Evolutionary conservation across 306 rosid genomes (phyloP).

Genomic region (Lathyrus oleraceus): DNA sequence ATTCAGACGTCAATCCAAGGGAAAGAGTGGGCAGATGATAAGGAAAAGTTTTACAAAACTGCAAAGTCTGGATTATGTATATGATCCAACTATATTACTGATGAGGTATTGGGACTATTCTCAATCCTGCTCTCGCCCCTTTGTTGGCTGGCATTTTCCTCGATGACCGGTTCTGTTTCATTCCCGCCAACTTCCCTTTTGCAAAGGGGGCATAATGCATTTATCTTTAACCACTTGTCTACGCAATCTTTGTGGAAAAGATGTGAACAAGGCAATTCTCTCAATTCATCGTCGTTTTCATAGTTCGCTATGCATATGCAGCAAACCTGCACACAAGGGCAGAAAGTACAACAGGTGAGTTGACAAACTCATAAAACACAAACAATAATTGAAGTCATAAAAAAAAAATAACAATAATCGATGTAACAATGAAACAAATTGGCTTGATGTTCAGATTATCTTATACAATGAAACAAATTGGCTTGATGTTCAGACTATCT

Average conservation of each 20-base stretch:
- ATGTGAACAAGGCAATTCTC: constrained; percentile 84
- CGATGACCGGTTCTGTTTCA: constrained; percentile 31
- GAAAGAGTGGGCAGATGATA: neutral
- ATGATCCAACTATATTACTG: neutral
- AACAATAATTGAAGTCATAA: neutral
- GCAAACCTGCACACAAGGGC: constrained; percentile 60
- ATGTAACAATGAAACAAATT: neutral
- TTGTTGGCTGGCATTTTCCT: constrained; percentile 46
- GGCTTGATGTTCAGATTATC: neutral
- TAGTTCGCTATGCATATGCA: constrained; percentile 84
- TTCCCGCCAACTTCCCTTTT: constrained; percentile 63
- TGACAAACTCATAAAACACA: neutral
- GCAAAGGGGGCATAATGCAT: constrained; percentile 88
- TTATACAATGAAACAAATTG: neutral
- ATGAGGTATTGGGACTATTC: constrained; percentile 30
- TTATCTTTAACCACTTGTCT: constrained; percentile 93
- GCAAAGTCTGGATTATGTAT: neutral
- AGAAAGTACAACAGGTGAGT: neutral
- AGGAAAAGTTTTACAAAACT: neutral
- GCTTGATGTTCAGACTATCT: neutral
- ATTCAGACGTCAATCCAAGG: neutral
- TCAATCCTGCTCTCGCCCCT: constrained; percentile 40
- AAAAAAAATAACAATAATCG: neutral
- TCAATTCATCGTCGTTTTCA: constrained; percentile 75
- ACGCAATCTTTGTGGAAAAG: constrained; percentile 88